A percentile compares a stretch with the other conserved stretches of the same genome.
phyloP scores from a whole-genome alignment of 257 asterid species.

The Agastache rugosa region DNA sequence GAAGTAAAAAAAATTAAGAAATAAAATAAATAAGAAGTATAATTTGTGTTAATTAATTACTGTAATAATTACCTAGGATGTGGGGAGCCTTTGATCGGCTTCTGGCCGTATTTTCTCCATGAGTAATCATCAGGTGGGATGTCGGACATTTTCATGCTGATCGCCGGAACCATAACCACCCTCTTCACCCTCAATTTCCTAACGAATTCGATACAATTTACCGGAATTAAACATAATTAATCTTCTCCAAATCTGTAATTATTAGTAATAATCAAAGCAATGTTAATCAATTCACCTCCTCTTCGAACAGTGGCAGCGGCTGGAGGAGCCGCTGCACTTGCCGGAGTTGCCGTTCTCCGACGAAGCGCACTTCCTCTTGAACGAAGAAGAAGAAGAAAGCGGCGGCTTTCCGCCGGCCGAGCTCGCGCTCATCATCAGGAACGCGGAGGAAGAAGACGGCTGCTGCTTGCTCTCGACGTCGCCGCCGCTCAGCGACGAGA shows the following conservation, averaged over 20 bases:
- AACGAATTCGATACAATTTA: background rate
- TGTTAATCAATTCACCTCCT: conserved; percentile 51
- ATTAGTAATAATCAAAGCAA: background rate
- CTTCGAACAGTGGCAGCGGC: conserved; percentile 90
- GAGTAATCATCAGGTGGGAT: conserved; percentile 97
- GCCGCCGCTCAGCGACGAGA: conserved; percentile 66
- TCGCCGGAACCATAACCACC: conserved; percentile 83
- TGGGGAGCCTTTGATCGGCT: conserved; percentile 99
- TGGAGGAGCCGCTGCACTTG: conserved; percentile 78
- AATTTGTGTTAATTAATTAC: background rate
- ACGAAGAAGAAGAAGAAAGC: conserved; percentile 64
- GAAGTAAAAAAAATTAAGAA: no score
- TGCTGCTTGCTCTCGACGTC: conserved; percentile 46
- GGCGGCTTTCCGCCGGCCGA: conserved; percentile 76
- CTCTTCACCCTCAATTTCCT: conserved; percentile 74
- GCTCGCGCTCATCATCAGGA: conserved; percentile 54
- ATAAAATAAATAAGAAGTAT: background rate
- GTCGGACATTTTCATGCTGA: conserved; percentile 91
- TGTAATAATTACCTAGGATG: conserved; percentile 75
- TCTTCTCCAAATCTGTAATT: no score
- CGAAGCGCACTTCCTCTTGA: conserved; percentile 69
- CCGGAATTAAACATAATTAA: background rate
- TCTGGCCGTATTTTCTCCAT: conserved; percentile 98
- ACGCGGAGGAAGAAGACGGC: conserved; percentile 46
- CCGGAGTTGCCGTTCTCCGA: conserved; percentile 75